Conservation (phyloP, 2,329 filamentous ascomycete species). For the Zymoseptoria crescenta region DNA sequence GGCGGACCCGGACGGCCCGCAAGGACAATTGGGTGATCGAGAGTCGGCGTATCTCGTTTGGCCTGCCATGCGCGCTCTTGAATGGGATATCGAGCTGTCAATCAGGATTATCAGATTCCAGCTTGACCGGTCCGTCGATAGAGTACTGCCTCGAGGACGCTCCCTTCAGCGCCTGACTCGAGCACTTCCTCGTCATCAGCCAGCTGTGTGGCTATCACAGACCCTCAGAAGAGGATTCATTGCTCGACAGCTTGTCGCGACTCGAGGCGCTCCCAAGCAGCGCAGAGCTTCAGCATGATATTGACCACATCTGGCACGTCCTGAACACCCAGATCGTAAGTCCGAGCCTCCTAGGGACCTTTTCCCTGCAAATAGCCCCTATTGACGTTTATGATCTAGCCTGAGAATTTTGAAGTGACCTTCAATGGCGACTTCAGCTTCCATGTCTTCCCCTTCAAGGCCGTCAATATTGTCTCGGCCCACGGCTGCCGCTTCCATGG, state of each 20-base stretch:
- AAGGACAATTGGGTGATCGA: too few species aligned
- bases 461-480: not conserved
- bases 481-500: not conserved
- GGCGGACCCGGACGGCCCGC: too few species aligned
- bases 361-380: too few species aligned
- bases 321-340: not conserved
- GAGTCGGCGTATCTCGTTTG: too few species aligned
- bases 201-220: not conserved
- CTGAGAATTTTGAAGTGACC: not conserved
- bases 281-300: not conserved
- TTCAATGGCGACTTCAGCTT: not conserved
- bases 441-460: not conserved
- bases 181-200: too few species aligned
- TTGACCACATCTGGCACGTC: not conserved
- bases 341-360: not conserved
- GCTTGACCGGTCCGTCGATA: too few species aligned
- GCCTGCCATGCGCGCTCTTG: too few species aligned
- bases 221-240: not conserved
- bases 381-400: not conserved
- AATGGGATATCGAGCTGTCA: not conserved
- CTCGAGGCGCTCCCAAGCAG: too few species aligned
- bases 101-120: not conserved
- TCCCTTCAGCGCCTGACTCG: too few species aligned
- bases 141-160: too few species aligned
- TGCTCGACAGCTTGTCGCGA: too few species aligned